Evolutionary conservation across 176 grass and related monocot species (phyloP).

Genomic region (Saccharum officinarum): DNA sequence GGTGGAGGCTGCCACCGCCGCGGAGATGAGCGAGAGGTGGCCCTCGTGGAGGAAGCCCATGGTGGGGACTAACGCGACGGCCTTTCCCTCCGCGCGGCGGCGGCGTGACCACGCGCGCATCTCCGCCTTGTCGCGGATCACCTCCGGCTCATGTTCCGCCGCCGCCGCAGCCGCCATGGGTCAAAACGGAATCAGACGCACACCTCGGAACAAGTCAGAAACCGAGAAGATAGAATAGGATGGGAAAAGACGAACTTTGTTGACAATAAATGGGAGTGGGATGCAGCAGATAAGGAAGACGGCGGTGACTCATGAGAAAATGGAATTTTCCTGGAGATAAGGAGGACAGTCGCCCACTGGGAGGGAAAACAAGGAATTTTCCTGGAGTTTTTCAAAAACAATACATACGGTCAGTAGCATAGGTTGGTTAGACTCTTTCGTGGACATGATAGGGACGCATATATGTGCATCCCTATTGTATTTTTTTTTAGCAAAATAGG

Average conservation of each 20-base stretch:
- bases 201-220: neutral
- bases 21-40: slow-evolving; percentile 71
- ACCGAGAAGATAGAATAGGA: neutral
- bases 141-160: slow-evolving; percentile 48
- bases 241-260: neutral
- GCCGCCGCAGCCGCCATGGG: slow-evolving; percentile 8
- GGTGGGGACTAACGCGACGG: slow-evolving; percentile 73
- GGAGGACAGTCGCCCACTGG: neutral
- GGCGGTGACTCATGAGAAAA: neutral
- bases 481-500: no score
- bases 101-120: slow-evolving; percentile 72
- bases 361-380: no score
- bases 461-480: no score
- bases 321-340: no score
- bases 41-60: slow-evolving; percentile 95
- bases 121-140: slow-evolving; percentile 68
- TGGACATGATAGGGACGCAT: no score
- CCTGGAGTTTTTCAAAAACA: no score
- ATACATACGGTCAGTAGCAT: no score
- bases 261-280: neutral
- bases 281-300: neutral
- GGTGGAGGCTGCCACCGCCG: slow-evolving; percentile 34
- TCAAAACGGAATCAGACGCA: neutral
- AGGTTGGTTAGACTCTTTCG: no score
- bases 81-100: slow-evolving; percentile 55